These are phyloP conservation scores for Simplicillium sp. DNA, from an alignment of 2,329 filamentous ascomycete genomes.

Conservation along the genomic window DNA sequence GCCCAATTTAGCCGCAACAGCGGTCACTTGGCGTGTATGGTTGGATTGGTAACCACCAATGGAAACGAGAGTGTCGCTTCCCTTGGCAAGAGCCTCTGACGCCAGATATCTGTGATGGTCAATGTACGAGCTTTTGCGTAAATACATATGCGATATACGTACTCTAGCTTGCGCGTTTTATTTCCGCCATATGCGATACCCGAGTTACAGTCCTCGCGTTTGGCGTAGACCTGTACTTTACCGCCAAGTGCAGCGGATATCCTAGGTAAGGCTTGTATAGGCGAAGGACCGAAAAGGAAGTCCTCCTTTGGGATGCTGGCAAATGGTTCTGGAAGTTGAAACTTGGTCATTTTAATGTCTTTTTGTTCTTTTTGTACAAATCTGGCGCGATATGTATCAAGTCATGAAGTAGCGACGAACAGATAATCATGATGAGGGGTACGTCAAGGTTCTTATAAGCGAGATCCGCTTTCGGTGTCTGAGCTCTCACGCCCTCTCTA, in stretches of 20 bases:
- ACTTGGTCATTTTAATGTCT: conserved; percentile 12
- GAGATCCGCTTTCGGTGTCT: neutral
- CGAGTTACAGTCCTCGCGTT: conserved; percentile 64
- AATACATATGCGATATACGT: conserved; percentile 7
- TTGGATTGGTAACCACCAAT: conserved; percentile 63
- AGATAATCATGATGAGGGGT: too few relatives aligned
- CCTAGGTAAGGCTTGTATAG: conserved; percentile 56
- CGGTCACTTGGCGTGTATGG: conserved; percentile 59
- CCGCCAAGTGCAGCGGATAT: conserved; percentile 52
- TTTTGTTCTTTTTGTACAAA: neutral
- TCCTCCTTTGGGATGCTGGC: conserved; percentile 50
- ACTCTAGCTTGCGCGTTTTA: conserved; percentile 61
- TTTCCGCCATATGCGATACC: conserved; percentile 59
- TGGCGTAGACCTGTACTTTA: conserved; percentile 56
- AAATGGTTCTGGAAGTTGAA: conserved; percentile 51
- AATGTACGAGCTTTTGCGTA: conserved; percentile 1
- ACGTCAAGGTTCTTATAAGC: too few relatives aligned
- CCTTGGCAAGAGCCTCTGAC: conserved; percentile 48
- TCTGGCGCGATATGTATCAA: neutral
- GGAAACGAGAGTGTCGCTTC: conserved; percentile 52
- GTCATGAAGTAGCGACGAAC: too few relatives aligned
- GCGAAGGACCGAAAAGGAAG: conserved; percentile 59
- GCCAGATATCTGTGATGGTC: conserved; percentile 43
- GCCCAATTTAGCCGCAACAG: conserved; percentile 48
- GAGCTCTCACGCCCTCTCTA: neutral